These are phyloP conservation scores for Penicillium sp. DNA, from an alignment of 2,329 filamentous ascomycete species.

Conservation along the genomic window DNA sequence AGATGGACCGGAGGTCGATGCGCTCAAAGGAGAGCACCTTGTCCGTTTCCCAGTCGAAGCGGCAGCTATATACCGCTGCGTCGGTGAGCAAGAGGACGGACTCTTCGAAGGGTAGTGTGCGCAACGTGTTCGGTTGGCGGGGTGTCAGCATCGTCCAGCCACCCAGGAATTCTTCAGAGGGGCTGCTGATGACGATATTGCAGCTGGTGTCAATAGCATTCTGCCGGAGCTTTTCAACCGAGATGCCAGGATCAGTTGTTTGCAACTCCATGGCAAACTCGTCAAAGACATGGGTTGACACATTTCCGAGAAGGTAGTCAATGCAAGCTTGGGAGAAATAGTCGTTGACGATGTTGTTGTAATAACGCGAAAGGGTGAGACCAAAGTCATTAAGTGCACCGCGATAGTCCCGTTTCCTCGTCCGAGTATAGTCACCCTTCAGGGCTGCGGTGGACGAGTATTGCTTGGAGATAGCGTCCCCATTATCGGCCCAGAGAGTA, in stretches of 20 bases:
- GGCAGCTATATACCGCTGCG: constrained; percentile 80
- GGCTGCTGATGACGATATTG: constrained; percentile 80
- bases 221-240: constrained; percentile 79
- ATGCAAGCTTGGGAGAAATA: constrained; percentile 96
- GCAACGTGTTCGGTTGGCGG: constrained; percentile 67
- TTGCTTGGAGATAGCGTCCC: constrained; percentile 91
- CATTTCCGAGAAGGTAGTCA: constrained; percentile 89
- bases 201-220: constrained; percentile 87
- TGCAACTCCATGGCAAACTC: constrained; percentile 95
- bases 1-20: constrained; percentile 73
- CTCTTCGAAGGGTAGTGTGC: constrained; percentile 78
- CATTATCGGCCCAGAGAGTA: constrained; percentile 94
- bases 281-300: constrained; percentile 80
- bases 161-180: constrained; percentile 79
- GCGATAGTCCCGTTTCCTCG: constrained; percentile 83
- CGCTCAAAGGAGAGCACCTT: constrained; percentile 92
- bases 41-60: constrained; percentile 92
- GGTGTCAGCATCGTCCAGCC: constrained; percentile 90
- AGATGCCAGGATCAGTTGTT: constrained; percentile 87
- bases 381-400: constrained; percentile 91
- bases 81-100: constrained; percentile 85
- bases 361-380: constrained; percentile 74
- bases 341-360: constrained; percentile 92
- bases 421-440: constrained; percentile 95
- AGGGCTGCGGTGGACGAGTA: constrained; percentile 94